These are phyloP conservation scores for Ceratobasidium sp. DNA, from an alignment of 1,284 basidiomycete genomes.

Conservation along the genomic window DNA sequence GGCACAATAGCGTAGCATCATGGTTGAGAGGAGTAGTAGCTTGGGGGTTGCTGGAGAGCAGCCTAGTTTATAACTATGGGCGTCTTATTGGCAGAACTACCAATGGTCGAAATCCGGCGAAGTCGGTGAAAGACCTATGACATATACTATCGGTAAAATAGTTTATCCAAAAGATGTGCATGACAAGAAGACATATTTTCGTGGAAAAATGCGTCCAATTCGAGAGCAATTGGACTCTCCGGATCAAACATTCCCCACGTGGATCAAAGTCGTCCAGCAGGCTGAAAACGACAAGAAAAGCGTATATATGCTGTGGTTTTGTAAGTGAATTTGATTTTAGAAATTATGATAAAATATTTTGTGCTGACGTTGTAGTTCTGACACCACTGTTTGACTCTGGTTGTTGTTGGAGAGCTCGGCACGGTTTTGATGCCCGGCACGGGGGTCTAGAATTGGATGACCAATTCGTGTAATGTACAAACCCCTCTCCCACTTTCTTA, in stretches of 20 bases:
- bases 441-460: conserved; percentile 26
- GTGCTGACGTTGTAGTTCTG: conserved; percentile 23
- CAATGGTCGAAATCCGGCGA: neutral
- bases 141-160: conserved; percentile 1
- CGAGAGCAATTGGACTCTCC: neutral
- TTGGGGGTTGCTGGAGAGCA: neutral
- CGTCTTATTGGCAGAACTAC: neutral
- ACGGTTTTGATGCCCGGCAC: conserved; percentile 26
- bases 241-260: neutral
- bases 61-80: neutral
- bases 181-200: neutral
- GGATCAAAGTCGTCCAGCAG: neutral
- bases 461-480: conserved; percentile 24
- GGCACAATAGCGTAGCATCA: conserved; percentile 25
- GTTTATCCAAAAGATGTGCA: conserved; percentile 38
- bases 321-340: neutral
- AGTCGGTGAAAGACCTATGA: neutral
- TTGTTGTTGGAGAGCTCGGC: conserved; percentile 21
- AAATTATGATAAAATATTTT: neutral
- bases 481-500: conserved; percentile 11
- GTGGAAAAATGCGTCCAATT: conserved; percentile 32
- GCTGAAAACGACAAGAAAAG: neutral
- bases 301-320: conserved; percentile 2
- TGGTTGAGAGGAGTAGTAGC: neutral
- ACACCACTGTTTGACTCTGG: conserved; percentile 16